A percentile compares a stretch with the other conserved stretches of the same genome.
These are phyloP conservation scores for Asparagopsis taxiformis DNA, from an alignment of 31 red algal species.

Conservation along the genomic window DNA sequence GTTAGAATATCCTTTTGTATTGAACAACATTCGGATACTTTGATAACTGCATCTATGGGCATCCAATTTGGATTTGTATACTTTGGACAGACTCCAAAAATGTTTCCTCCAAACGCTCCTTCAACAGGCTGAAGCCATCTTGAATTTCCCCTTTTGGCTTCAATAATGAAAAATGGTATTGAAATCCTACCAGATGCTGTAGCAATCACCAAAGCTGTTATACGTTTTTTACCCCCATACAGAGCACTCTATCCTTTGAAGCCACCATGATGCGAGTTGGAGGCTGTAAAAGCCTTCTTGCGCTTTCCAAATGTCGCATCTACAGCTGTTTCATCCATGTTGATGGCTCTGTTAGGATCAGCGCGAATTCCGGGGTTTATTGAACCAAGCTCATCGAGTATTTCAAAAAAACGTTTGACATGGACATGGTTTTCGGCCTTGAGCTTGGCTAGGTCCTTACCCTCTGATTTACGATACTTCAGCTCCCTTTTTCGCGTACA, in stretches of 20 bases:
- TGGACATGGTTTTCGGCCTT: constrained; percentile 15
- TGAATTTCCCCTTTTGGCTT: not conserved
- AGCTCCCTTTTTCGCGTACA: constrained; percentile 13
- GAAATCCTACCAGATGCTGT: not conserved
- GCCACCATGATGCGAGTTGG: not conserved
- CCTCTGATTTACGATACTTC: constrained; percentile 8
- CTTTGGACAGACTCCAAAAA: not conserved
- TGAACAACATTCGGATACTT: not conserved
- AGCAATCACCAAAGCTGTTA: not conserved
- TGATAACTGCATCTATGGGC: not conserved
- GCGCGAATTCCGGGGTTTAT: not conserved
- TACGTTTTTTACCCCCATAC: not conserved
- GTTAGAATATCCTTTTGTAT: not conserved
- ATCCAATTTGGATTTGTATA: not conserved
- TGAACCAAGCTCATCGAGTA: not conserved
- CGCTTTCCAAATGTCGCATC: constrained; percentile 8
- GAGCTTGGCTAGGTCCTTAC: not conserved
- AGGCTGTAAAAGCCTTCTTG: not conserved
- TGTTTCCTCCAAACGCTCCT: not conserved
- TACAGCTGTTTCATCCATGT: constrained; percentile 20
- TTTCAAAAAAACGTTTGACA: not conserved
- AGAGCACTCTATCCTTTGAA: not conserved
- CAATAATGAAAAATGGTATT: constrained; percentile 4
- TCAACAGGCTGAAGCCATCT: not conserved
- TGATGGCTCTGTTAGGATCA: not conserved